Conservation (phyloP, 495 filamentous ascomycete genomes). For the Aspergillus cavernicola region DNA sequence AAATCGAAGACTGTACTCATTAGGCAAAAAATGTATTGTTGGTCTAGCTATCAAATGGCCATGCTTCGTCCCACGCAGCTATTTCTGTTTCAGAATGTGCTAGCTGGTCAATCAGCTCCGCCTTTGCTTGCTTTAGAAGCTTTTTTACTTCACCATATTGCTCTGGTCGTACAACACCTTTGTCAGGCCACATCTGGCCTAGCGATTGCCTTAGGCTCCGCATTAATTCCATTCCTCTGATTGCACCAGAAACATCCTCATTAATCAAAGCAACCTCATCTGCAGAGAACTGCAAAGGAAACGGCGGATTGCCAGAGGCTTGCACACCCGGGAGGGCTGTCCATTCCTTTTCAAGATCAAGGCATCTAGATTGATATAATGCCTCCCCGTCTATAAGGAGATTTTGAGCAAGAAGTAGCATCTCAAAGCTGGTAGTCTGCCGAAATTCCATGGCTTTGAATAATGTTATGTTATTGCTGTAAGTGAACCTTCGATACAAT, state of each 20-base stretch:
- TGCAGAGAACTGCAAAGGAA: slow-evolving; percentile 20
- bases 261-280: slow-evolving; percentile 21
- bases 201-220: slow-evolving; percentile 15
- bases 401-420: slow-evolving; percentile 22
- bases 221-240: slow-evolving; percentile 27
- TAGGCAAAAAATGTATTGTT: too few relatives aligned
- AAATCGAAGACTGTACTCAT: too few relatives aligned
- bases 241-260: slow-evolving; percentile 20
- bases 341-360: slow-evolving; percentile 25
- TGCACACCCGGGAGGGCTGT: slow-evolving; percentile 22
- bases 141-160: slow-evolving; percentile 4
- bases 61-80: slow-evolving; percentile 1
- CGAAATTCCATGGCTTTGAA: slow-evolving; percentile 25
- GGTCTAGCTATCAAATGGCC: neutral
- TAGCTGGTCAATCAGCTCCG: slow-evolving; percentile 1
- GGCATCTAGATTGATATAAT: slow-evolving; percentile 17
- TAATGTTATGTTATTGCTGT: slow-evolving; percentile 12
- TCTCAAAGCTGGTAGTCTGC: slow-evolving; percentile 18
- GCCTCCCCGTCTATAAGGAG: slow-evolving; percentile 26
- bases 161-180: slow-evolving; percentile 10
- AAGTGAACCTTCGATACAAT: slow-evolving; percentile 16
- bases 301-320: slow-evolving; percentile 19
- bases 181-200: slow-evolving; percentile 23
- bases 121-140: slow-evolving; percentile 3
- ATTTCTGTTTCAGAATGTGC: neutral